A percentile compares a stretch with the other conserved stretches of the same genome.
Conservation (phyloP, 1,284 basidiomycete genomes). For the Sporisorium graminicola region DNA sequence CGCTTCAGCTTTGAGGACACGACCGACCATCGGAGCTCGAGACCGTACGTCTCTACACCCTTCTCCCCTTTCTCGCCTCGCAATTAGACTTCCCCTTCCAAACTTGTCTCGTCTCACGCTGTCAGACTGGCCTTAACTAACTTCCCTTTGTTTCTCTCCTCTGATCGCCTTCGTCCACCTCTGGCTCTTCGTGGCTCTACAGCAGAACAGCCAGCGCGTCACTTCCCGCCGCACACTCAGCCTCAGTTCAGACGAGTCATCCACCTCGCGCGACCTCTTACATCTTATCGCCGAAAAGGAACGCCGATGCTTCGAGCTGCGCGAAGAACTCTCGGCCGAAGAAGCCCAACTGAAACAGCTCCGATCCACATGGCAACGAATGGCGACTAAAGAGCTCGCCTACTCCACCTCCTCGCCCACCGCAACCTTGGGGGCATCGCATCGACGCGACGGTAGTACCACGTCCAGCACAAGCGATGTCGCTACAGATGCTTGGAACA, state of each 20-base stretch:
- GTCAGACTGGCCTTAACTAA: conserved; percentile 1
- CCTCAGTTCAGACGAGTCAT: conserved; percentile 3
- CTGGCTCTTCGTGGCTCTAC: neutral
- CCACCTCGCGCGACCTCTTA: conserved; percentile 51
- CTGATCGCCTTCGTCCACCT: neutral
- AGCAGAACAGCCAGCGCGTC: conserved; percentile 2
- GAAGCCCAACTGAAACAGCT: conserved; percentile 28
- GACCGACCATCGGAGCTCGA: neutral
- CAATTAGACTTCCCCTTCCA: neutral
- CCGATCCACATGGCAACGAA: conserved; percentile 30
- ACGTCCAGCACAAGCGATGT: conserved; percentile 12
- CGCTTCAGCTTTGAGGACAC: conserved; percentile 8
- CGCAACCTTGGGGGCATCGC: neutral
- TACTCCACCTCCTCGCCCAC: conserved; percentile 15
- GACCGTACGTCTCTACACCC: conserved; percentile 16
- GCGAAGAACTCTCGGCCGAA: conserved; percentile 54
- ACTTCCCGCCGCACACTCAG: conserved; percentile 12
- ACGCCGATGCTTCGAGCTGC: conserved; percentile 67
- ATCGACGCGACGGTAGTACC: conserved; percentile 16
- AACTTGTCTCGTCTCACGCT: neutral
- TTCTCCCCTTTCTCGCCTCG: neutral
- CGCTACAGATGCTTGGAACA: conserved; percentile 43
- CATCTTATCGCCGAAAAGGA: conserved; percentile 69
- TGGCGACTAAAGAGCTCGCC: conserved; percentile 24
- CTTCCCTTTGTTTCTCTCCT: neutral